Evolutionary conservation across 208 protist genomes (phyloP).

Genomic region (Strigomonas culicis): DNA sequence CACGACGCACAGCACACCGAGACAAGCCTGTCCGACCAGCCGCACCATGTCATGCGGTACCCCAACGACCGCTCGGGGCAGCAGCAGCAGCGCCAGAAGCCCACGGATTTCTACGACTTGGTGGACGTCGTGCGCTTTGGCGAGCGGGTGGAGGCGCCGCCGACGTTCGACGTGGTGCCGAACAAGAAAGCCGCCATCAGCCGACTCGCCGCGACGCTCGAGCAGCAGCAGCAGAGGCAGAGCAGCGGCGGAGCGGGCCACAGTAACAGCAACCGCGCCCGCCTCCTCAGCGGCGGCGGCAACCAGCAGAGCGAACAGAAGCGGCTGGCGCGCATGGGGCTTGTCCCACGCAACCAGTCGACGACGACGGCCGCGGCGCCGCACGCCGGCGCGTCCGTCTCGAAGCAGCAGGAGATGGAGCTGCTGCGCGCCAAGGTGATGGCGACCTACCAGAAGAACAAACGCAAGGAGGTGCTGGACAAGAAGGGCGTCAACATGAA

Average conservation of each 20-base stretch:
- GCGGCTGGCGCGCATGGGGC: conserved; percentile 60
- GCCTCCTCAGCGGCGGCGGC: conserved; percentile 14
- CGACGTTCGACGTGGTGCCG: conserved; percentile 80
- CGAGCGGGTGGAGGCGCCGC: conserved; percentile 82
- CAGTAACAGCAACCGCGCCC: background rate
- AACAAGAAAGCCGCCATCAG: conserved; percentile 67
- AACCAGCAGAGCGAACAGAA: conserved; percentile 41
- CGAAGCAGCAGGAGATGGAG: conserved; percentile 70
- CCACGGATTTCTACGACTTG: conserved; percentile 77
- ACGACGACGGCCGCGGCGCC: conserved; percentile 9
- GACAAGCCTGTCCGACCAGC: background rate
- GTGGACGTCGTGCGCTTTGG: conserved; percentile 84
- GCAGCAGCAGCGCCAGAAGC: conserved; percentile 13
- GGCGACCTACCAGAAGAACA: conserved; percentile 72
- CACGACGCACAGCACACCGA: conserved; percentile 17
- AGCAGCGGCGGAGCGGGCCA: background rate
- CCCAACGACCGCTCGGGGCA: conserved; percentile 16
- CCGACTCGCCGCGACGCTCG: conserved; percentile 43
- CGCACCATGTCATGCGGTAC: conserved; percentile 38
- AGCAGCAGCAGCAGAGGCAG: conserved; percentile 6
- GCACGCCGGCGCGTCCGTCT: conserved; percentile 3
- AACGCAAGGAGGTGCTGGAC: conserved; percentile 32
- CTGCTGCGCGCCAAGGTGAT: conserved; percentile 68
- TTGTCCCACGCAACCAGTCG: conserved; percentile 39
- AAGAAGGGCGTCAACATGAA: conserved; percentile 74